Percentiles rank a stretch among this genome's conserved stretches.
phyloP scores from a whole-genome alignment of 164 flowering plant species.

The Santalum album region DNA sequence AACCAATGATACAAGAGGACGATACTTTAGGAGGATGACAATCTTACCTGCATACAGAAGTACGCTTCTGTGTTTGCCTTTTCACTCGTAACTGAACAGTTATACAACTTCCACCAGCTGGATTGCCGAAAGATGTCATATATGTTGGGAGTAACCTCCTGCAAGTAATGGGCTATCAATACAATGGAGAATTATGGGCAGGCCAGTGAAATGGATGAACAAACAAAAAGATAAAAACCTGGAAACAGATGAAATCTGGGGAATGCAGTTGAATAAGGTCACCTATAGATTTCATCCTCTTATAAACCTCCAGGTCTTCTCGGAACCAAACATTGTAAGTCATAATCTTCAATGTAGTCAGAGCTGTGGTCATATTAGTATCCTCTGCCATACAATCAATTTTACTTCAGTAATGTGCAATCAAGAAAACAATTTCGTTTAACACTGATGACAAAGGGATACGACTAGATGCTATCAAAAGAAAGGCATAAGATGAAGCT shows the following conservation, averaged over 20 bases:
- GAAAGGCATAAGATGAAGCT: too few species aligned
- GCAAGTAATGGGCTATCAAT: slow-evolving; percentile 13
- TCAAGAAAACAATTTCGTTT: not conserved
- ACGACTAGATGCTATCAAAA: not conserved
- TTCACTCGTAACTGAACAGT: slow-evolving; percentile 54
- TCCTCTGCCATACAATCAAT: slow-evolving; percentile 14
- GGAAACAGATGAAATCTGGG: slow-evolving; percentile 87
- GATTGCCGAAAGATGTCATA: slow-evolving; percentile 50
- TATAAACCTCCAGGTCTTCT: slow-evolving; percentile 71
- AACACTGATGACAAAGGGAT: too few species aligned
- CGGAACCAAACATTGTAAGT: slow-evolving; percentile 93
- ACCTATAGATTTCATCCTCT: slow-evolving; percentile 84
- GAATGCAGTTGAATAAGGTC: slow-evolving; percentile 63
- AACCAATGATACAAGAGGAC: not conserved
- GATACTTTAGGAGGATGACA: not conserved
- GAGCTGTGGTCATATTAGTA: slow-evolving; percentile 6
- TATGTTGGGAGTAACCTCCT: slow-evolving; percentile 86
- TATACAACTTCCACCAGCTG: slow-evolving; percentile 79
- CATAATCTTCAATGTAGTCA: slow-evolving; percentile 46
- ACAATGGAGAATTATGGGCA: not conserved
- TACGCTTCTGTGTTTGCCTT: slow-evolving; percentile 36
- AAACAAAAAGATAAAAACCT: slow-evolving; percentile 39
- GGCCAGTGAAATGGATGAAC: not conserved
- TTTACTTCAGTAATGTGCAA: not conserved
- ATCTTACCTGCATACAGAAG: slow-evolving; percentile 79